A percentile compares a stretch with the other conserved stretches of the same genome.
Conservation (phyloP, 805 yeast species). For the Cephaloascus albidus region DNA sequence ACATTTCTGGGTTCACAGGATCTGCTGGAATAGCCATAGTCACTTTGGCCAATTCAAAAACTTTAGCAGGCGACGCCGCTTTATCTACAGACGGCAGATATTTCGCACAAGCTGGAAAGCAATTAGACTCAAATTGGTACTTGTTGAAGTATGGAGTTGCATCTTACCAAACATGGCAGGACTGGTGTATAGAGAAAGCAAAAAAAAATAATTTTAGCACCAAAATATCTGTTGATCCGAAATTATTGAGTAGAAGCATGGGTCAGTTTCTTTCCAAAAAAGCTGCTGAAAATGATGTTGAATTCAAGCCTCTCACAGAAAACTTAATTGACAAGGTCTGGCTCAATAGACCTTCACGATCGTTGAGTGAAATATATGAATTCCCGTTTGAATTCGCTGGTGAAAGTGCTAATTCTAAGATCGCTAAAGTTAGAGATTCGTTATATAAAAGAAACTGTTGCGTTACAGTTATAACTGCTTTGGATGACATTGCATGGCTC, state of each 20-base stretch:
- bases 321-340: slow-evolving; percentile 29
- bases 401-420: slow-evolving; percentile 23
- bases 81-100: slow-evolving; percentile 93
- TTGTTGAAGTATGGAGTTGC: slow-evolving; percentile 70
- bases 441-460: slow-evolving; percentile 17
- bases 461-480: slow-evolving; percentile 54
- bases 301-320: slow-evolving; percentile 17
- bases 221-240: slow-evolving; percentile 80
- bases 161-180: slow-evolving; percentile 72
- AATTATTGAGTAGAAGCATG: slow-evolving; percentile 44
- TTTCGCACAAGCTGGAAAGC: slow-evolving; percentile 81
- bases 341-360: slow-evolving; percentile 19
- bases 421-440: slow-evolving; percentile 17
- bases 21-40: slow-evolving; percentile 90
- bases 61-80: slow-evolving; percentile 58
- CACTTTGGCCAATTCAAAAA: slow-evolving; percentile 35
- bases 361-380: slow-evolving; percentile 14
- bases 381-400: slow-evolving; percentile 31
- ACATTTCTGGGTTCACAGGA: slow-evolving; percentile 84
- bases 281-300: slow-evolving; percentile 17
- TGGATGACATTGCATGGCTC: slow-evolving; percentile 91
- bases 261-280: slow-evolving; percentile 31
- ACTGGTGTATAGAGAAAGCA: slow-evolving; percentile 51
- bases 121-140: slow-evolving; percentile 72
- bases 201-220: slow-evolving; percentile 35